Conservation (phyloP, 257 asterid species). For the Sherardia arvensis region DNA sequence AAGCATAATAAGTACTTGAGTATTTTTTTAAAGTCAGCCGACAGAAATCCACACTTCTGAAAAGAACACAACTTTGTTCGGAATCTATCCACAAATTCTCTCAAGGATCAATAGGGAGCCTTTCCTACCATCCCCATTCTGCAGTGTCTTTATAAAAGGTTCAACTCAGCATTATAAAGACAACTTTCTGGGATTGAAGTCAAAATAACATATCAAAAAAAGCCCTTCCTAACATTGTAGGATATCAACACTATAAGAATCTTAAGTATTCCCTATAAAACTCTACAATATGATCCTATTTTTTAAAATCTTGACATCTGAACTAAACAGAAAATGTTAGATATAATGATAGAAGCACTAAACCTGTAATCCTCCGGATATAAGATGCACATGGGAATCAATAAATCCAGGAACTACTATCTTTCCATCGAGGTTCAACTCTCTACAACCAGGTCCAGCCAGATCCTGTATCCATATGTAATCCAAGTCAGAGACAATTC, state of each 20-base stretch:
- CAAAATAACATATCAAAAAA: background rate
- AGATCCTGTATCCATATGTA: slow-evolving; percentile 48
- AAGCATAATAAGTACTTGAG: background rate
- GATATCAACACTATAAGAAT: background rate
- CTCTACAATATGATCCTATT: background rate
- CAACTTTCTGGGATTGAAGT: background rate
- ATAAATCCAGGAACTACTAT: slow-evolving; percentile 89
- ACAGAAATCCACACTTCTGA: background rate
- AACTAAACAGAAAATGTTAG: background rate
- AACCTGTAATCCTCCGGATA: slow-evolving; percentile 90
- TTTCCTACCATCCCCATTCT: background rate
- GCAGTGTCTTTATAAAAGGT: background rate
- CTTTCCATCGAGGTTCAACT: slow-evolving; percentile 52
- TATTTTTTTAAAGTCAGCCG: background rate
- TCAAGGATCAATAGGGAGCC: background rate
- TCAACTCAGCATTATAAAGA: background rate
- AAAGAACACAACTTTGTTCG: background rate
- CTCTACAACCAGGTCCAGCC: slow-evolving; percentile 34
- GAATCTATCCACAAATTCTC: background rate
- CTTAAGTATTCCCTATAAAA: background rate
- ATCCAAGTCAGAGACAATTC: background rate
- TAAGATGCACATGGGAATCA: slow-evolving; percentile 90
- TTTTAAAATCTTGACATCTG: background rate
- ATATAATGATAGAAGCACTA: slow-evolving; percentile 10
- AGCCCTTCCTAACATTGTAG: background rate